Evolutionary conservation across 192 early-diverging fungal genomes (phyloP).

Genomic region (Spizellomyces sp.): DNA sequence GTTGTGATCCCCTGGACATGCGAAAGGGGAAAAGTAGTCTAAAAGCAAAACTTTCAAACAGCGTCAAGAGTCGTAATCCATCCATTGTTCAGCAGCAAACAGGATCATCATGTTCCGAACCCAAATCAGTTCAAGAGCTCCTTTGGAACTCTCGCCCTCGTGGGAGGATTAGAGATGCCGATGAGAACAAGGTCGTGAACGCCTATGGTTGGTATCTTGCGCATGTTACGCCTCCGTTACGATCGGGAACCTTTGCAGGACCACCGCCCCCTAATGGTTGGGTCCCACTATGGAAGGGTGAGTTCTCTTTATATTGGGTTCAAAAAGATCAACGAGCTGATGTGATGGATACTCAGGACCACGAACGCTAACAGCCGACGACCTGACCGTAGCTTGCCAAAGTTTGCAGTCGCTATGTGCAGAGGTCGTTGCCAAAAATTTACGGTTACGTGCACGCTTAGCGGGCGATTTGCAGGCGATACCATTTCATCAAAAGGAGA

Average conservation of each 20-base stretch:
- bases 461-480: not conserved
- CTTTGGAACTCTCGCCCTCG: not conserved
- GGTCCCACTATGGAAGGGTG: not conserved
- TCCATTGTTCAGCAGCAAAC: too few species aligned
- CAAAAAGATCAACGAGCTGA: too few species aligned
- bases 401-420: slow-evolving; percentile 3
- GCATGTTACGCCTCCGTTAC: not conserved
- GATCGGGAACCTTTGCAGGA: not conserved
- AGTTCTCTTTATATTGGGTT: too few species aligned
- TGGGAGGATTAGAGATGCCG: not conserved
- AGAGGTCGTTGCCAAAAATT: not conserved
- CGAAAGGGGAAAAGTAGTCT: too few species aligned
- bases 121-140: not conserved
- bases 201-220: not conserved
- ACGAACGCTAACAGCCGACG: too few species aligned
- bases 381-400: too few species aligned
- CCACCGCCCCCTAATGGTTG: not conserved
- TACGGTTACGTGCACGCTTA: not conserved
- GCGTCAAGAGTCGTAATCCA: too few species aligned
- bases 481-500: slow-evolving; percentile 4
- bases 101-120: not conserved
- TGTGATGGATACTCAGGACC: too few species aligned
- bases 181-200: not conserved
- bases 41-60: too few species aligned
- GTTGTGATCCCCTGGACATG: too few species aligned